Conservation (phyloP, 2,329 filamentous ascomycete genomes). For the Dactylonectria macrodidyma region DNA sequence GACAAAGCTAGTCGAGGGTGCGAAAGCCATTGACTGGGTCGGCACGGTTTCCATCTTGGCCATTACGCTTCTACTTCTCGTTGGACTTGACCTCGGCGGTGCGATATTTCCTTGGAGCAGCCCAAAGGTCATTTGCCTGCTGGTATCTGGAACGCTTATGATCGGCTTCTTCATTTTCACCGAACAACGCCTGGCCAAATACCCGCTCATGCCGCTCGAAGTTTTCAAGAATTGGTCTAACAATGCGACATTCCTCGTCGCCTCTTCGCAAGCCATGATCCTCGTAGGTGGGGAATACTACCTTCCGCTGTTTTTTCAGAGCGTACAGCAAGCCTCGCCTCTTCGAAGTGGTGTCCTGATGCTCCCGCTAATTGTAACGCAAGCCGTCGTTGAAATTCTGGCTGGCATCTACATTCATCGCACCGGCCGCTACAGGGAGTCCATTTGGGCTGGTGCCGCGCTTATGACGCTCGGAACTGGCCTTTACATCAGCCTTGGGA, state of each 20-base stretch:
- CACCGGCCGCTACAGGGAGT: constrained; percentile 18
- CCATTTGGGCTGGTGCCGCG: constrained; percentile 8
- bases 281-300: constrained; percentile 19
- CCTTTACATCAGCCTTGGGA: constrained; percentile 15
- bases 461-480: constrained; percentile 15
- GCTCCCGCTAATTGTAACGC: constrained; percentile 17
- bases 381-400: constrained; percentile 14
- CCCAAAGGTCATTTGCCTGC: constrained; percentile 21
- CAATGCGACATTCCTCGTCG: constrained; percentile 10
- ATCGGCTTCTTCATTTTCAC: constrained; percentile 16
- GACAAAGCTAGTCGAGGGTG: constrained; percentile 15
- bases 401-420: constrained; percentile 8
- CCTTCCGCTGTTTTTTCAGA: constrained; percentile 27
- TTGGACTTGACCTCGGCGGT: constrained; percentile 25
- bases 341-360: constrained; percentile 12
- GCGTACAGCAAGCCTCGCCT: constrained; percentile 17
- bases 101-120: constrained; percentile 25
- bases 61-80: constrained; percentile 19
- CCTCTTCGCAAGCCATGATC: constrained; percentile 17
- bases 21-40: constrained; percentile 26
- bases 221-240: constrained; percentile 19
- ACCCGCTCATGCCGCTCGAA: constrained; percentile 24
- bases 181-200: constrained; percentile 21
- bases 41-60: constrained; percentile 21
- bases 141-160: constrained; percentile 14